phyloP scores from a whole-genome alignment of 2,329 filamentous ascomycete genomes.

The Botrytis elliptica region DNA sequence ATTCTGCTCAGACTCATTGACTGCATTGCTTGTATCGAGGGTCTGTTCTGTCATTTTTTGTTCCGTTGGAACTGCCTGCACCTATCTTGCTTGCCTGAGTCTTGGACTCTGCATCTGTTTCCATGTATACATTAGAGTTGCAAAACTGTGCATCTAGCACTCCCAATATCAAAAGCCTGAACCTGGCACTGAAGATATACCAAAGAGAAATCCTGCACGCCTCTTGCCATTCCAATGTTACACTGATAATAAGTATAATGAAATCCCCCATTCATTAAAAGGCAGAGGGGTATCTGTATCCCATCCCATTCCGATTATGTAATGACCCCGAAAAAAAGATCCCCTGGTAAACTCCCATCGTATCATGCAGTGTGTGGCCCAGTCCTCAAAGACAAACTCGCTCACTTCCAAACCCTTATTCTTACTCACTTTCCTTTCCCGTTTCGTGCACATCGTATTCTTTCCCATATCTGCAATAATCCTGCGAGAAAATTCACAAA shows the following conservation, averaged over 20 bases:
- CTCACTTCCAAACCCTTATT: neutral
- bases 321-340: neutral
- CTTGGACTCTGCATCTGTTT: neutral
- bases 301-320: constrained; percentile 14
- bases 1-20: neutral
- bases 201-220: constrained; percentile 8
- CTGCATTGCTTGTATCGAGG: neutral
- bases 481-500: neutral
- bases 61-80: neutral
- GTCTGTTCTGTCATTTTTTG: neutral
- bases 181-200: neutral
- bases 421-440: neutral
- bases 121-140: neutral
- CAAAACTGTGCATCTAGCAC: constrained; percentile 1
- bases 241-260: neutral
- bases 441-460: neutral
- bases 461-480: neutral
- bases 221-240: constrained; percentile 16
- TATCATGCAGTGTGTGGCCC: neutral
- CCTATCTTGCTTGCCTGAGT: neutral
- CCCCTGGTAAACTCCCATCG: constrained; percentile 10
- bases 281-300: constrained; percentile 11
- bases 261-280: constrained; percentile 1
- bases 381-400: neutral
- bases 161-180: neutral